Evolutionary conservation across 2,329 filamentous ascomycete genomes (phyloP).

Genomic region (Arthroderma uncinatum): DNA sequence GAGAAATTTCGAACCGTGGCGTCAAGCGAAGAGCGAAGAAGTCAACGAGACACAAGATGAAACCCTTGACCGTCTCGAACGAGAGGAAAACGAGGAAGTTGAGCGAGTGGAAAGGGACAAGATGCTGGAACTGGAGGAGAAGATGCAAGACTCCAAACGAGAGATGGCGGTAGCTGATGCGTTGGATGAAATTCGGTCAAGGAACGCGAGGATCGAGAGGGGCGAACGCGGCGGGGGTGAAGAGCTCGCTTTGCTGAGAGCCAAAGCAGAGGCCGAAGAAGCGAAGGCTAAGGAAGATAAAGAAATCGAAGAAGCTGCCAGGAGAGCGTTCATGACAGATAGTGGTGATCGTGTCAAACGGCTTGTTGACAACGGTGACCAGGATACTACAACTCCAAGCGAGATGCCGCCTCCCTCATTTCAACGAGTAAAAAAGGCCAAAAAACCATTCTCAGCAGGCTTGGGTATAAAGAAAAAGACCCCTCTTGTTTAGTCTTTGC

Average conservation of each 20-base stretch:
- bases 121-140: slow-evolving; percentile 90
- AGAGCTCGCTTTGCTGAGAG: slow-evolving; percentile 28
- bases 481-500: slow-evolving; percentile 35
- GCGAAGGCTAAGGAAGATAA: slow-evolving; percentile 54
- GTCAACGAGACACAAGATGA: slow-evolving; percentile 74
- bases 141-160: slow-evolving; percentile 80
- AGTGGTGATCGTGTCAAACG: slow-evolving; percentile 45
- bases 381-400: slow-evolving; percentile 24
- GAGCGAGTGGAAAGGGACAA: slow-evolving; percentile 67
- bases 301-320: slow-evolving; percentile 75
- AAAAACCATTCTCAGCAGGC: slow-evolving; percentile 64
- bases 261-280: slow-evolving; percentile 48
- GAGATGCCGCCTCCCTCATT: slow-evolving; percentile 51
- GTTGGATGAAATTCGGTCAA: slow-evolving; percentile 81
- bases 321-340: slow-evolving; percentile 60
- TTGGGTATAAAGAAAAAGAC: slow-evolving; percentile 83
- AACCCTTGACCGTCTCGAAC: slow-evolving; percentile 58
- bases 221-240: slow-evolving; percentile 56
- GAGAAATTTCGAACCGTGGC: slow-evolving; percentile 89
- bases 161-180: slow-evolving; percentile 97
- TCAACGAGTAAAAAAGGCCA: slow-evolving; percentile 69
- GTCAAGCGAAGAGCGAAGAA: slow-evolving; percentile 49
- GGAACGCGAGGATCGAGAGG: slow-evolving; percentile 78
- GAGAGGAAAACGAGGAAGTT: slow-evolving; percentile 55
- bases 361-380: slow-evolving; percentile 41